phyloP scores from a whole-genome alignment of 108 stramenopile genomes.

The Epithemia pelagica region DNA sequence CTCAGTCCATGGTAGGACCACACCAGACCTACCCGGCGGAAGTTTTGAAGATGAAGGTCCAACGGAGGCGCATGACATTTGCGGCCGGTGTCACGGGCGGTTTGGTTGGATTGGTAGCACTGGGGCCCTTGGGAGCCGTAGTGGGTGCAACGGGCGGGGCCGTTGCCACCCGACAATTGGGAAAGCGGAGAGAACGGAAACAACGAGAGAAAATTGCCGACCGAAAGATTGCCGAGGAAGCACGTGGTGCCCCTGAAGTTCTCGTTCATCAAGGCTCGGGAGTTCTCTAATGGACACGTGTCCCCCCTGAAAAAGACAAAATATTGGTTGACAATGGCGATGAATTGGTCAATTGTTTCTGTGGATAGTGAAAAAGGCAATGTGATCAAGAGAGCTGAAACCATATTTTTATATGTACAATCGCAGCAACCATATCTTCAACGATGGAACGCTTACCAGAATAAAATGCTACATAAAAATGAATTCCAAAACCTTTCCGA shows the following conservation, averaged over 20 bases:
- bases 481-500: too few relatives aligned
- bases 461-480: too few relatives aligned
- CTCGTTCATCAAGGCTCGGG: not conserved
- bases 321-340: too few relatives aligned
- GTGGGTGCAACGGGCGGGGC: not conserved
- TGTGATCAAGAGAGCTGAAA: too few relatives aligned
- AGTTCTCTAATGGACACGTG: too few relatives aligned
- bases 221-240: not conserved
- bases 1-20: not conserved
- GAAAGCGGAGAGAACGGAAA: not conserved
- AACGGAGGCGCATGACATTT: not conserved
- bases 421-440: too few relatives aligned
- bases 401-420: too few relatives aligned
- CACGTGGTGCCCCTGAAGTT: not conserved
- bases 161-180: not conserved
- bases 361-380: too few relatives aligned
- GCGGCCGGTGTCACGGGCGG: constrained; percentile 1
- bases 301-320: too few relatives aligned
- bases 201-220: not conserved
- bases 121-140: not conserved
- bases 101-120: not conserved
- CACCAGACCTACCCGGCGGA: not conserved
- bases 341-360: too few relatives aligned
- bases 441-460: too few relatives aligned
- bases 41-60: not conserved